A percentile compares a stretch with the other conserved stretches of the same genome.
These are phyloP conservation scores for Ajuga reptans DNA, from an alignment of 305 asterid species.

Conservation along the genomic window DNA sequence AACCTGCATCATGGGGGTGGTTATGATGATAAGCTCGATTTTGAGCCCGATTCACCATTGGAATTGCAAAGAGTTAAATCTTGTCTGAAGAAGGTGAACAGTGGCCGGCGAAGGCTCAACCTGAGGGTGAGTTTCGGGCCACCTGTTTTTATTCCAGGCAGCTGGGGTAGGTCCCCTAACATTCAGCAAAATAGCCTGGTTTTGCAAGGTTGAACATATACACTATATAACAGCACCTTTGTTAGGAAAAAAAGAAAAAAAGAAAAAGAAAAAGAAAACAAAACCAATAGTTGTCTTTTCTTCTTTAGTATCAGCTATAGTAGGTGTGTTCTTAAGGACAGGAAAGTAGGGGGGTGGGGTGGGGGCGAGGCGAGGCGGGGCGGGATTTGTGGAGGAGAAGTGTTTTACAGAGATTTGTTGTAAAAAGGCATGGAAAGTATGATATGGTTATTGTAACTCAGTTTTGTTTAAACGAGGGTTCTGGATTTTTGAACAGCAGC, in stretches of 20 bases:
- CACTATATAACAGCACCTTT: neutral
- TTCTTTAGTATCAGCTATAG: neutral
- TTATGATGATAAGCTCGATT: neutral
- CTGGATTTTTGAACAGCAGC: neutral
- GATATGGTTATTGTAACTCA: neutral
- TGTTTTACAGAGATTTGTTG: neutral
- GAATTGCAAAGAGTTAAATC: slow-evolving; percentile 16
- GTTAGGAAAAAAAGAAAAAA: neutral
- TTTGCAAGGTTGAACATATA: neutral
- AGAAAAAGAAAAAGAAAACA: neutral
- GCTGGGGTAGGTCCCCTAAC: slow-evolving; percentile 10
- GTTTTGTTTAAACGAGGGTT: neutral
- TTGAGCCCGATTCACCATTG: slow-evolving; percentile 21
- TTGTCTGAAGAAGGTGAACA: slow-evolving; percentile 36
- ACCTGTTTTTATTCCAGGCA: slow-evolving; percentile 6
- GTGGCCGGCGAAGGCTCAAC: slow-evolving; percentile 29
- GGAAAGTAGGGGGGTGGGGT: neutral
- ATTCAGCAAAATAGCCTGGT: neutral
- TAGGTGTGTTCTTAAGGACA: neutral
- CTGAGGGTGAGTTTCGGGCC: slow-evolving; percentile 28
- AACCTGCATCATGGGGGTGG: slow-evolving; percentile 10
- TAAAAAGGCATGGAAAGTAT: neutral
- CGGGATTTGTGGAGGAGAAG: neutral
- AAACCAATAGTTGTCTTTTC: neutral
- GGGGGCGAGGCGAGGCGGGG: neutral